Evolutionary conservation across 495 filamentous ascomycete species (phyloP).

Genomic region (Xylaria grammica): DNA sequence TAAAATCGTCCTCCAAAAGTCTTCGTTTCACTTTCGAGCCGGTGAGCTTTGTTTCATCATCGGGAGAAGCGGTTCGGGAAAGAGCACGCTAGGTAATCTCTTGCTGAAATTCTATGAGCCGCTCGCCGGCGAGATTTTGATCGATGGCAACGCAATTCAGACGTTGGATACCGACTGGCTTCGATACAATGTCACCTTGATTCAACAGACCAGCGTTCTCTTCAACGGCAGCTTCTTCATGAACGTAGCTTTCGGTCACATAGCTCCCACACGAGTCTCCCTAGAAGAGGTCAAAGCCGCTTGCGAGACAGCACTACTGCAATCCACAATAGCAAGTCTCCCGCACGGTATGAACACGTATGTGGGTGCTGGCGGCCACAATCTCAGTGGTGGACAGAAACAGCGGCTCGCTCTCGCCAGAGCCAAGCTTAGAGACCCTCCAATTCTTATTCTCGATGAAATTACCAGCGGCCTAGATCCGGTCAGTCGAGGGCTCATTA

Average conservation of each 20-base stretch:
- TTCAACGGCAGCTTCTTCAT: slow-evolving; percentile 82
- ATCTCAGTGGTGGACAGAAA: slow-evolving; percentile 84
- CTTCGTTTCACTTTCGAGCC: slow-evolving; percentile 69
- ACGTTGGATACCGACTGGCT: slow-evolving; percentile 74
- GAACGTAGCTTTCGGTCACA: slow-evolving; percentile 80
- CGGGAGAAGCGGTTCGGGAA: slow-evolving; percentile 88
- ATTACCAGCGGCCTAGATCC: slow-evolving; percentile 83
- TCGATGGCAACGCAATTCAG: slow-evolving; percentile 71
- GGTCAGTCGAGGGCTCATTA: slow-evolving; percentile 67
- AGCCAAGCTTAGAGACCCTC: slow-evolving; percentile 76
- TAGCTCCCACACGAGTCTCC: slow-evolving; percentile 53
- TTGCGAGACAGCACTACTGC: slow-evolving; percentile 69
- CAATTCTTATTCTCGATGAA: slow-evolving; percentile 88
- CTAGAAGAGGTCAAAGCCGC: slow-evolving; percentile 62
- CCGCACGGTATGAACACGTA: slow-evolving; percentile 76
- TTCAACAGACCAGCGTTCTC: slow-evolving; percentile 81
- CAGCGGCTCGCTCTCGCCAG: slow-evolving; percentile 78
- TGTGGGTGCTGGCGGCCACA: slow-evolving; percentile 71
- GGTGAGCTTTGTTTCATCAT: slow-evolving; percentile 82
- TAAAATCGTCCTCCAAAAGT: slow-evolving; percentile 61
- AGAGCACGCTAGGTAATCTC: slow-evolving; percentile 85
- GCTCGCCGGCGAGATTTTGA: slow-evolving; percentile 64
- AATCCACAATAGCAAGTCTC: slow-evolving; percentile 71
- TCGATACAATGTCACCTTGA: slow-evolving; percentile 75
- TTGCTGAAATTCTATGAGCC: slow-evolving; percentile 78